phyloP scores from a whole-genome alignment of 306 rosid species.

The Prunus salicina region DNA sequence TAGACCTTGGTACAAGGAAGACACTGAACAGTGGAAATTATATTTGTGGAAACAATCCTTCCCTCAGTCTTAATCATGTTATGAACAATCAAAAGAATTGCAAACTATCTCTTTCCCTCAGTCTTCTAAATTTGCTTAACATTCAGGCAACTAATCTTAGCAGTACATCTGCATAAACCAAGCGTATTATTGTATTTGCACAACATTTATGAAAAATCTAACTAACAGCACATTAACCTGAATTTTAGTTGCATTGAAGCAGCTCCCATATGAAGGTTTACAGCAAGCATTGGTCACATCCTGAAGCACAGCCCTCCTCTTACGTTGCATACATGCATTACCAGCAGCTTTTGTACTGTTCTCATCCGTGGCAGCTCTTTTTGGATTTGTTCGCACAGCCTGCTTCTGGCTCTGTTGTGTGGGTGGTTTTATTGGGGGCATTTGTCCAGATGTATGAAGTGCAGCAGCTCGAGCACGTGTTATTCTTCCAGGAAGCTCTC shows the following conservation, averaged over 20 bases:
- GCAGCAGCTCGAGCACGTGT: slow-evolving; percentile 82
- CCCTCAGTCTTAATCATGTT: not conserved
- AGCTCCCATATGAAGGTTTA: slow-evolving; percentile 42
- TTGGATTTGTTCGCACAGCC: slow-evolving; percentile 36
- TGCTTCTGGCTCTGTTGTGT: slow-evolving; percentile 40
- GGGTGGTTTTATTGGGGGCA: slow-evolving; percentile 44
- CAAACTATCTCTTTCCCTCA: not conserved
- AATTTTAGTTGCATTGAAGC: slow-evolving; percentile 47
- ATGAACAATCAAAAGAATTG: not conserved
- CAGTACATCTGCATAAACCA: not conserved
- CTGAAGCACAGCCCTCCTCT: slow-evolving; percentile 65
- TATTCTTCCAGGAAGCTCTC: slow-evolving; percentile 53
- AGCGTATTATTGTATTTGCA: not conserved
- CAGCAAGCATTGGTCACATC: slow-evolving; percentile 64
- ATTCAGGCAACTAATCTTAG: not conserved
- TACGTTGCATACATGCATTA: slow-evolving; percentile 38
- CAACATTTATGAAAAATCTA: not conserved
- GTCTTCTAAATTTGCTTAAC: not conserved
- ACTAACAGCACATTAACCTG: slow-evolving; percentile 45
- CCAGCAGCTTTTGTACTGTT: slow-evolving; percentile 28
- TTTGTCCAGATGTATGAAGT: slow-evolving; percentile 41
- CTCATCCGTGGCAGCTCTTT: slow-evolving; percentile 39
- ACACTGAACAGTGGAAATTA: slow-evolving; percentile 5
- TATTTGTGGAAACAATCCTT: not conserved
- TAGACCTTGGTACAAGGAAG: not conserved